Evolutionary conservation across 78 protist genomes (phyloP).

Genomic region (Chrysochromulina tobinii): DNA sequence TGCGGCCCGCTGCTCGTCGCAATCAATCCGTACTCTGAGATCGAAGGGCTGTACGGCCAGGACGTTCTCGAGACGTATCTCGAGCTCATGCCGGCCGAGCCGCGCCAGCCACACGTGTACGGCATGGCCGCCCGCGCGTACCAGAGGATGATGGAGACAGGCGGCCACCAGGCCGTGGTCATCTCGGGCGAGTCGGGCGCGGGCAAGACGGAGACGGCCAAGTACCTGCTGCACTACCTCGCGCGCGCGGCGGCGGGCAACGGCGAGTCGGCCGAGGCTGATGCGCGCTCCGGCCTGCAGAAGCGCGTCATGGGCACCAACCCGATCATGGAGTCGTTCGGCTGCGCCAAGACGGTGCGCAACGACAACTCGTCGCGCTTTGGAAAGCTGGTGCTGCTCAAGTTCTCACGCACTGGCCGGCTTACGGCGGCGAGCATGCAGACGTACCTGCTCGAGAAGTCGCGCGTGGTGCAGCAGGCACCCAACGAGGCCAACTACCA

Average conservation of each 20-base stretch:
- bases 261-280: background rate
- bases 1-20: constrained; percentile 5
- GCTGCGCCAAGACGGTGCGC: constrained; percentile 76
- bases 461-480: constrained; percentile 80
- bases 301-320: constrained; percentile 39
- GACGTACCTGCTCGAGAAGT: constrained; percentile 83
- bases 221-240: background rate
- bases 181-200: constrained; percentile 89
- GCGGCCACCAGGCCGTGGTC: constrained; percentile 44
- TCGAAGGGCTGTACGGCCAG: background rate
- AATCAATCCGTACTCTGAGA: background rate
- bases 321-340: constrained; percentile 69
- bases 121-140: background rate
- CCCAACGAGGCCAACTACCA: constrained; percentile 88
- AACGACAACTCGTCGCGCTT: constrained; percentile 87
- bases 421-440: constrained; percentile 38
- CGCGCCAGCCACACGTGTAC: constrained; percentile 18
- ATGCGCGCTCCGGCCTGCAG: background rate
- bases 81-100: background rate
- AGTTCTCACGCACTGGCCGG: constrained; percentile 6
- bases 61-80: background rate
- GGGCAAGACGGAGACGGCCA: constrained; percentile 76
- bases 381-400: constrained; percentile 52
- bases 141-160: background rate
- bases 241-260: background rate